Evolutionary conservation across 2,329 filamentous ascomycete species (phyloP).

Genomic region (Fusarium armeniacum): DNA sequence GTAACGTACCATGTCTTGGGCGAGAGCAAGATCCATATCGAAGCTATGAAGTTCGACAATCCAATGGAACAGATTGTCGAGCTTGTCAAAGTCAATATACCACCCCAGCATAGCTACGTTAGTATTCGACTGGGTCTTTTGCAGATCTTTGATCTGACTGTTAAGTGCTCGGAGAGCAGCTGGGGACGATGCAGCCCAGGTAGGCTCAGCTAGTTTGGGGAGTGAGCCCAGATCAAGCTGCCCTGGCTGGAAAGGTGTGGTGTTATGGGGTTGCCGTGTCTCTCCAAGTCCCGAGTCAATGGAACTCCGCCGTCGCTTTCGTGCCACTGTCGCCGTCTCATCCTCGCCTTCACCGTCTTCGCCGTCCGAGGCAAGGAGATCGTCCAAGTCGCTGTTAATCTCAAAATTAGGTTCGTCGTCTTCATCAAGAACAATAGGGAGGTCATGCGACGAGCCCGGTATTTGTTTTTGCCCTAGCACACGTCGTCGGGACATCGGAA

Average conservation of each 20-base stretch:
- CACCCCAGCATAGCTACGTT: slow-evolving; percentile 80
- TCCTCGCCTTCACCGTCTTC: slow-evolving; percentile 26
- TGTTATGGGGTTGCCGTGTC: slow-evolving; percentile 9
- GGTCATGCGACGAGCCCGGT: slow-evolving; percentile 4
- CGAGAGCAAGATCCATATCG: slow-evolving; percentile 75
- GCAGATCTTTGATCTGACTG: slow-evolving; percentile 71
- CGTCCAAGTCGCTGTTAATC: slow-evolving; percentile 38
- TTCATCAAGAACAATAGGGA: slow-evolving; percentile 20
- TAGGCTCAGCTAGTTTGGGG: slow-evolving; percentile 67
- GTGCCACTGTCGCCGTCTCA: slow-evolving; percentile 17
- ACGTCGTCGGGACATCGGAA: slow-evolving; percentile 44
- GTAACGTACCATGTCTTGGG: slow-evolving; percentile 77
- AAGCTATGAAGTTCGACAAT: slow-evolving; percentile 92
- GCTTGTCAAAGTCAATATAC: slow-evolving; percentile 78
- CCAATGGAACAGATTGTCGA: slow-evolving; percentile 89
- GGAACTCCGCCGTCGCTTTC: slow-evolving; percentile 42
- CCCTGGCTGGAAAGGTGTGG: slow-evolving; percentile 73
- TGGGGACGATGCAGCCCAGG: slow-evolving; percentile 51
- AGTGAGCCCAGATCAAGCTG: slow-evolving; percentile 72
- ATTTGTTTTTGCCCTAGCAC: slow-evolving; percentile 1
- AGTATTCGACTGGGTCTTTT: slow-evolving; percentile 73
- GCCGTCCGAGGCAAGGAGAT: slow-evolving; percentile 45
- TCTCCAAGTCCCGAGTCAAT: slow-evolving; percentile 41
- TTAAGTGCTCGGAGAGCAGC: slow-evolving; percentile 47
- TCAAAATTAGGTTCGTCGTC: background rate